These are phyloP conservation scores for Mortierella sp. DNA, from an alignment of 371 early-diverging fungal species.

Conservation along the genomic window DNA sequence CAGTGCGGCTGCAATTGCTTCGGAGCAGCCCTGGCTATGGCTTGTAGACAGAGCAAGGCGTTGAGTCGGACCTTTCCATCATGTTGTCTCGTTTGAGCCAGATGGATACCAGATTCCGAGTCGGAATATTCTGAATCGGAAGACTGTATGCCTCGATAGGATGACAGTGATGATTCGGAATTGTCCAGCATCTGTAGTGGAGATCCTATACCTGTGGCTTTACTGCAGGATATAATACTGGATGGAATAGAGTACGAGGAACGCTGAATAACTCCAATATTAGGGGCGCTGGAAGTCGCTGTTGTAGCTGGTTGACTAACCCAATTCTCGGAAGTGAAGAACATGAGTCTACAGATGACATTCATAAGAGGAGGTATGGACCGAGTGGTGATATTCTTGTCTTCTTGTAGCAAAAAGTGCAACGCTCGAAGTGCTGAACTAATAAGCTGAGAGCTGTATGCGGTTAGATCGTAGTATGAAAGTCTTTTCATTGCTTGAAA, in stretches of 20 bases:
- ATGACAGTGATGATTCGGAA: constrained; percentile 2
- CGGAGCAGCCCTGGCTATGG: constrained; percentile 31
- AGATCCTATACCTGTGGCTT: background rate
- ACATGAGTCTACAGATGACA: constrained; percentile 48
- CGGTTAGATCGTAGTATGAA: background rate
- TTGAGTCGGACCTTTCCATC: constrained; percentile 55
- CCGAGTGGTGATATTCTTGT: constrained; percentile 25
- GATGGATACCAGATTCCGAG: constrained; percentile 32
- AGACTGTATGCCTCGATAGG: constrained; percentile 30
- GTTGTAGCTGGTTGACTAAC: background rate
- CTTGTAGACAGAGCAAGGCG: constrained; percentile 45
- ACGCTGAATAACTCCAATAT: constrained; percentile 39
- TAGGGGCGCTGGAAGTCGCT: constrained; percentile 6
- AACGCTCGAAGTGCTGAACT: constrained; percentile 54
- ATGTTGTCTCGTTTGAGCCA: constrained; percentile 33
- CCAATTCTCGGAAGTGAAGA: constrained; percentile 33
- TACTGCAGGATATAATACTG: constrained; percentile 11
- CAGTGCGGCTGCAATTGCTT: constrained; percentile 55
- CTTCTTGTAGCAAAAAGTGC: constrained; percentile 50
- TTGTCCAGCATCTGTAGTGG: background rate
- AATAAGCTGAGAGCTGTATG: constrained; percentile 25
- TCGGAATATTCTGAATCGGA: constrained; percentile 56
- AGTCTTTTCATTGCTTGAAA: background rate
- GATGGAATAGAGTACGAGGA: constrained; percentile 25
- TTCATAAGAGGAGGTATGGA: constrained; percentile 40